Base-by-base conservation (phyloP, 164 flowering plant genomes). In the Umbilicus rupestris region DNA sequence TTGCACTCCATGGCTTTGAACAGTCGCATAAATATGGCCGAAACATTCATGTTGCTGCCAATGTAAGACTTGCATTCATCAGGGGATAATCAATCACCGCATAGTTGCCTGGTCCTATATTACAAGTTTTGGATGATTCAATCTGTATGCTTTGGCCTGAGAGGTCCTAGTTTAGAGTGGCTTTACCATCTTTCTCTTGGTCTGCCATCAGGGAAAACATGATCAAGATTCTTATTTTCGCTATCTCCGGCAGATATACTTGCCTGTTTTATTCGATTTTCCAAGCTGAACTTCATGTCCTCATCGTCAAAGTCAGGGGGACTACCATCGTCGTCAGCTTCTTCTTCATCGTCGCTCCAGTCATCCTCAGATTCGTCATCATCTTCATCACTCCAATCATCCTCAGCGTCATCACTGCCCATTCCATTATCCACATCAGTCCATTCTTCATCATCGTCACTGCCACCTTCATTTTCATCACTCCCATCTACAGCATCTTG, bases 141-240 rank as follows among this genome's bases (percentile, higher is more conserved):
- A n/a, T n/a, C n/a, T n/a, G n/a, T n/a, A n/a, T n/a, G n/a, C n/a
- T n/a, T n/a, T n/a, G n/a, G n/a, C n/a, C n/a, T n/a, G n/a, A n/a
- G n/a, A n/a, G n/a, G n/a, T n/a, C n/a, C n/a, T n/a, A n/a, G n/a
- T n/a, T n/a, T n/a, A n/a, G n/a, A n/a, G n/a, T 52, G 28, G 11
- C 58, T 68, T 82, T 73, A 94, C 98, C 98, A 94, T 20, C 91
- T 84, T 70, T 94, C 97, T 76, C 98, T 86, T 10, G 88, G 93
- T 62, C 78, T 80, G 22, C 96, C 98, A 80, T 94, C 97, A 46
- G 95, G 93, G 49, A 83, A 76, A 16, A 73, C 75, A 29, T 81
- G 84, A 44, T 31, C 78, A 67, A 76, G 87, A 31, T 71, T 78
- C 69, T 82, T 80, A 42, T 79, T 85, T 66, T 78, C 79, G 11